Percentiles rank a stretch among this genome's conserved stretches.
These are phyloP conservation scores for Alternaria ethzedia DNA, from an alignment of 2,329 filamentous ascomycete genomes.

Conservation along the genomic window DNA sequence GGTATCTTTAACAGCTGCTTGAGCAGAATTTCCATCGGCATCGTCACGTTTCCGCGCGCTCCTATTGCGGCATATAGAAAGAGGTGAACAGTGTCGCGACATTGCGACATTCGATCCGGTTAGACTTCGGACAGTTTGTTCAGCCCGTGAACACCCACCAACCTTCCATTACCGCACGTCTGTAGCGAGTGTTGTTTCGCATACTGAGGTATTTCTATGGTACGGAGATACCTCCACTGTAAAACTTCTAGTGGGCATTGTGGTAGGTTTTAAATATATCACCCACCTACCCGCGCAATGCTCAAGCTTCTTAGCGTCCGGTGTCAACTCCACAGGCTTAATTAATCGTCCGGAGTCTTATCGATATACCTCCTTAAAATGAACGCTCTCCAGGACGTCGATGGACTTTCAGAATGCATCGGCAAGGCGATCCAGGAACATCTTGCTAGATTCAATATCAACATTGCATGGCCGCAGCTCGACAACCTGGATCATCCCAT, in stretches of 20 bases:
- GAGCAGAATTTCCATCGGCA: conserved; percentile 15
- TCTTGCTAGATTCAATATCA: conserved; percentile 30
- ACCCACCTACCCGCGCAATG: background rate
- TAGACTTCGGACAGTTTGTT: background rate
- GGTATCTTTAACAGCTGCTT: conserved; percentile 9
- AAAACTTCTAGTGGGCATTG: background rate
- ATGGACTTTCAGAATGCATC: conserved; percentile 40
- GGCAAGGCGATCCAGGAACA: conserved; percentile 38
- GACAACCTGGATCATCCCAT: conserved; percentile 30
- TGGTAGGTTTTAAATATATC: background rate
- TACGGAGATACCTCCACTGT: conserved; percentile 1
- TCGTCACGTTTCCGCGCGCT: background rate
- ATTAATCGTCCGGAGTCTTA: background rate
- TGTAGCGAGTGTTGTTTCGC: background rate
- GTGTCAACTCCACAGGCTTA: background rate
- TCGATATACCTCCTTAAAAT: conserved; percentile 8
- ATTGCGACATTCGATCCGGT: background rate
- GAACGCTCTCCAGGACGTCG: conserved; percentile 26
- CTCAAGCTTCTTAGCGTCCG: conserved; percentile 4
- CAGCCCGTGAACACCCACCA: background rate
- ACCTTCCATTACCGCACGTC: background rate
- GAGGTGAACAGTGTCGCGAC: background rate
- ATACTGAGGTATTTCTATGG: background rate
- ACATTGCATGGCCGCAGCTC: conserved; percentile 33
- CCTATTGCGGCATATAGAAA: background rate